A percentile compares a stretch with the other conserved stretches of the same genome.
phyloP scores from a whole-genome alignment of 2,329 filamentous ascomycete genomes.

The Botryotinia narcissicola region DNA sequence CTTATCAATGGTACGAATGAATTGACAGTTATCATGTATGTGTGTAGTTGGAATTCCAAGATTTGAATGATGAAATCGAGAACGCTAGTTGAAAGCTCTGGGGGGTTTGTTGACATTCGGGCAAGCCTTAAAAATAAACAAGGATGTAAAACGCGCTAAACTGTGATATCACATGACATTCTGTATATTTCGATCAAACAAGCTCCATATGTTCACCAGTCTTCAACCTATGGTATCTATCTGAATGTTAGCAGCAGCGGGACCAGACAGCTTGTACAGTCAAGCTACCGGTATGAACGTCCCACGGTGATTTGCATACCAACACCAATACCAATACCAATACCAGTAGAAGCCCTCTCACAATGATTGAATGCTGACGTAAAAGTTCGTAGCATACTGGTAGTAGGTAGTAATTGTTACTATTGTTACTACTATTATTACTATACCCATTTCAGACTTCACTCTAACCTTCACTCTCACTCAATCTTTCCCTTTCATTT shows the following conservation, averaged over 20 bases:
- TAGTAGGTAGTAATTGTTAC: background rate
- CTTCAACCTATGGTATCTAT: background rate
- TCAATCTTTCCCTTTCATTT: background rate
- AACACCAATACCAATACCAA: background rate
- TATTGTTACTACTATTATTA: background rate
- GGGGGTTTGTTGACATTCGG: slow-evolving; percentile 17
- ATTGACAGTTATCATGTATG: background rate
- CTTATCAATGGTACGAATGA: background rate
- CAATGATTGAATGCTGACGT: background rate
- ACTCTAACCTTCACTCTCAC: background rate
- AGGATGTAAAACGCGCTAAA: slow-evolving; percentile 12
- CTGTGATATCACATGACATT: background rate
- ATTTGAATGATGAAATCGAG: slow-evolving; percentile 5
- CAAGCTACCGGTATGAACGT: background rate
- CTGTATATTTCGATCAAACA: background rate
- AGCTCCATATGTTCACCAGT: background rate
- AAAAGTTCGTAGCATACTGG: background rate
- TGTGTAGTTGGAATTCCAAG: slow-evolving; percentile 1
- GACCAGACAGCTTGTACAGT: background rate
- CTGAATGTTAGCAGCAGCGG: background rate
- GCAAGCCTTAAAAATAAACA: slow-evolving; percentile 9
- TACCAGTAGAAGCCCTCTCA: background rate
- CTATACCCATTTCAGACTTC: background rate
- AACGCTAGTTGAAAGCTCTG: slow-evolving; percentile 3
- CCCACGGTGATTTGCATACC: background rate